Conservation (phyloP, 1,139 yeast genomes). For the Suhomyces bolitotheri region DNA sequence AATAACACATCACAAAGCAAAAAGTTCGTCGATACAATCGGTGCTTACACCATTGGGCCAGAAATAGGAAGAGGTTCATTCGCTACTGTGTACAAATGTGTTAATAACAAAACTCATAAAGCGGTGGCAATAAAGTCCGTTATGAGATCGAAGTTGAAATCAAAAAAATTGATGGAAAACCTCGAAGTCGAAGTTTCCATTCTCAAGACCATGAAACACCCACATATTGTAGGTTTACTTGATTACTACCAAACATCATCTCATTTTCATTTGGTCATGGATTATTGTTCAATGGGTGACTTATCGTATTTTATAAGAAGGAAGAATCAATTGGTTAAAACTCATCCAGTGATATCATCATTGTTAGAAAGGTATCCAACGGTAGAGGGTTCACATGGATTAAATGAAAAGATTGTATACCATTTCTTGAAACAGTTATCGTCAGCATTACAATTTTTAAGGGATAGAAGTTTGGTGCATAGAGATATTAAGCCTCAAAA, state of each 20-base stretch:
- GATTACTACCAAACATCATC: constrained; percentile 79
- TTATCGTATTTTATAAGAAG: constrained; percentile 81
- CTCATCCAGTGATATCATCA: constrained; percentile 78
- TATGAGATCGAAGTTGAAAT: constrained; percentile 74
- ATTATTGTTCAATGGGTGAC: constrained; percentile 94
- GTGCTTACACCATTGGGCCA: constrained; percentile 56
- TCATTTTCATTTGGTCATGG: constrained; percentile 93
- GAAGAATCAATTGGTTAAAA: constrained; percentile 66
- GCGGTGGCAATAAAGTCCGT: constrained; percentile 90
- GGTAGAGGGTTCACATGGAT: constrained; percentile 73
- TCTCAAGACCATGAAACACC: constrained; percentile 81
- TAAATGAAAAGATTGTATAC: constrained; percentile 73
- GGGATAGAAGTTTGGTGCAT: constrained; percentile 84
- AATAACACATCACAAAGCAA: neutral
- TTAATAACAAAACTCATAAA: constrained; percentile 44
- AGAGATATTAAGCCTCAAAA: constrained; percentile 96
- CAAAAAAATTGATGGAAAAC: constrained; percentile 84
- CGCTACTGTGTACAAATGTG: constrained; percentile 78
- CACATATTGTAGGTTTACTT: constrained; percentile 83
- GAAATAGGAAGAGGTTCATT: constrained; percentile 95
- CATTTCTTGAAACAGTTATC: constrained; percentile 87
- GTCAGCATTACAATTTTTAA: constrained; percentile 76
- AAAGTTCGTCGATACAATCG: constrained; percentile 25
- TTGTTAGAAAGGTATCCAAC: constrained; percentile 82
- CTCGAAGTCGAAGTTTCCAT: constrained; percentile 89